Percentiles rank a stretch among this genome's conserved stretches.
phyloP scores from a whole-genome alignment of 164 flowering plant species.

The Stephania yunnanensis region DNA sequence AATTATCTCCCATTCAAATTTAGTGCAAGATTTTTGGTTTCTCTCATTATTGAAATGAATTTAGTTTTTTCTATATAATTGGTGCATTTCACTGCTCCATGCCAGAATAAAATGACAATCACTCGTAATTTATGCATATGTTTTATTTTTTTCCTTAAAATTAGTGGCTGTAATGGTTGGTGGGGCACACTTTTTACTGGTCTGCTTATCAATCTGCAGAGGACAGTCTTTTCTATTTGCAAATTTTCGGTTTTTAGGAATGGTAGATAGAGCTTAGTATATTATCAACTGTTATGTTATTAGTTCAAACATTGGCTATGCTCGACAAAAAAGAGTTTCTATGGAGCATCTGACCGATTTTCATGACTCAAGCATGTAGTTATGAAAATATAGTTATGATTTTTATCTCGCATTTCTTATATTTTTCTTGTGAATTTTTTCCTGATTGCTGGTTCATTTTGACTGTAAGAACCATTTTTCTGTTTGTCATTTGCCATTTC shows the following conservation, averaged over 20 bases:
- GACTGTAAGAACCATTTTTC: neutral
- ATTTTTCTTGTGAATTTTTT: neutral
- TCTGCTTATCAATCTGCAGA: neutral
- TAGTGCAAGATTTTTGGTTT: neutral
- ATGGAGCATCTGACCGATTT: neutral
- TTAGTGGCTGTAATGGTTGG: too few species aligned
- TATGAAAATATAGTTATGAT: neutral
- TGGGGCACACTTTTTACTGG: neutral
- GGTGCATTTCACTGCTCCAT: neutral
- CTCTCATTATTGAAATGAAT: neutral
- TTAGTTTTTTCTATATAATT: neutral
- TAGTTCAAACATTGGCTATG: neutral
- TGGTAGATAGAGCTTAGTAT: neutral
- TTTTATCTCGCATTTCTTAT: neutral
- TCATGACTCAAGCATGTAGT: neutral
- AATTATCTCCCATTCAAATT: slow-evolving; percentile 6
- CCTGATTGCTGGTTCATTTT: neutral
- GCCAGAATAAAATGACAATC: neutral
- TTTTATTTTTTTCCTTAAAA: too few species aligned
- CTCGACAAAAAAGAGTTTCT: neutral
- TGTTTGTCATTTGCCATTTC: slow-evolving; percentile 10
- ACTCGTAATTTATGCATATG: neutral
- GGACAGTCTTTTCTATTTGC: neutral
- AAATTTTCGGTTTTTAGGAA: neutral
- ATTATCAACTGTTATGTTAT: too few species aligned